A percentile compares a stretch with the other conserved stretches of the same genome.
Evolutionary conservation across 202 grass and related monocot genomes (phyloP).

Genomic region (Eragrostis tef): DNA sequence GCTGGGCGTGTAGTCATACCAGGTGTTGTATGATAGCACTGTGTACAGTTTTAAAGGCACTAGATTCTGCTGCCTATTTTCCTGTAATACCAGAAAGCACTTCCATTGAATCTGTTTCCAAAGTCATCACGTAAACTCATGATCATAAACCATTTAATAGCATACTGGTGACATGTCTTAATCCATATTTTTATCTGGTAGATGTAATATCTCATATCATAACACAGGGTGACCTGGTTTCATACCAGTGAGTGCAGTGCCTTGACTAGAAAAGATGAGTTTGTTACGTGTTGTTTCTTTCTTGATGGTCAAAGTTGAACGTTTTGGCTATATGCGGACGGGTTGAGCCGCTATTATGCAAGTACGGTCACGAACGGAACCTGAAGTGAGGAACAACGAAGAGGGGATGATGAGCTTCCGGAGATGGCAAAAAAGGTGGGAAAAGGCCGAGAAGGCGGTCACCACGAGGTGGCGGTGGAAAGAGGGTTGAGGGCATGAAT

Average conservation of each 20-base stretch:
- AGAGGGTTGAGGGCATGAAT: background rate
- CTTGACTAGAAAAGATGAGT: background rate
- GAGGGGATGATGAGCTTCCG: too few relatives aligned
- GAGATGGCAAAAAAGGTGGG: too few relatives aligned
- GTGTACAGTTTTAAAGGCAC: constrained; percentile 33
- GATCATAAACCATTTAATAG: too few relatives aligned
- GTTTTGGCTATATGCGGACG: too few relatives aligned
- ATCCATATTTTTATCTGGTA: background rate
- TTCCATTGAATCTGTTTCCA: background rate
- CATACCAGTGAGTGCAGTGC: background rate
- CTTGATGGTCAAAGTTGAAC: background rate
- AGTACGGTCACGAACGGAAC: too few relatives aligned
- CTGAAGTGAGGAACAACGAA: too few relatives aligned
- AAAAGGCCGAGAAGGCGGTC: background rate
- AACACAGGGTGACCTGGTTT: background rate
- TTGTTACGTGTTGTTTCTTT: background rate
- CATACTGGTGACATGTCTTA: background rate
- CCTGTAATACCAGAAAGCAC: background rate
- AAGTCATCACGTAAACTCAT: background rate
- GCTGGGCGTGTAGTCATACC: constrained; percentile 14
- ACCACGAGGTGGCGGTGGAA: background rate
- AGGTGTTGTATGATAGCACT: constrained; percentile 45
- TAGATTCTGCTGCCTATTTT: background rate
- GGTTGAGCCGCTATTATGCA: too few relatives aligned
- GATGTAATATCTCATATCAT: background rate